A percentile compares a stretch with the other conserved stretches of the same genome.
These are phyloP conservation scores for Phytomonas sp. DNA, from an alignment of 208 protist genomes.

Conservation along the genomic window DNA sequence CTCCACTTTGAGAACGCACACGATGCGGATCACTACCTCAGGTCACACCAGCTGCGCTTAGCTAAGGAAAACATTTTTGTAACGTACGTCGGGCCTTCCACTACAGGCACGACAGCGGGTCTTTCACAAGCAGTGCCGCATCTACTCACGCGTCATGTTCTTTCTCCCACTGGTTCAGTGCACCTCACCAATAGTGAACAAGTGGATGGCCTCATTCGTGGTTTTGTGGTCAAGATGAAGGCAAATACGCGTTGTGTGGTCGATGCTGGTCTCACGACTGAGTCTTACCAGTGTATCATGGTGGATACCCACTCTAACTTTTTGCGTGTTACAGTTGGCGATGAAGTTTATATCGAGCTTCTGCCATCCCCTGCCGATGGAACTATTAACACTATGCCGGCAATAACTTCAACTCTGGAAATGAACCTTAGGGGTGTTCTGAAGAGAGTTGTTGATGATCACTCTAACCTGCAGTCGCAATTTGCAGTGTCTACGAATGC, in stretches of 20 bases:
- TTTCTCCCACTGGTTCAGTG: too few species aligned
- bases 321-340: constrained; percentile 39
- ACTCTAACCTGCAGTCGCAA: too few species aligned
- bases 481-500: too few species aligned
- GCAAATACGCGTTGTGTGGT: constrained; percentile 47
- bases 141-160: constrained; percentile 15
- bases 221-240: constrained; percentile 43
- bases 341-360: constrained; percentile 59
- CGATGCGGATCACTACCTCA: constrained; percentile 43
- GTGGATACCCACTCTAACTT: constrained; percentile 69
- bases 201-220: constrained; percentile 40
- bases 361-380: too few species aligned
- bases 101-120: constrained; percentile 17
- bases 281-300: constrained; percentile 17
- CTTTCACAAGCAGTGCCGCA: constrained; percentile 14
- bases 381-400: too few species aligned
- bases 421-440: too few species aligned
- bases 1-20: constrained; percentile 33
- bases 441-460: too few species aligned
- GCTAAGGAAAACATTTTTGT: constrained; percentile 33
- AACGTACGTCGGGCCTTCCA: constrained; percentile 31
- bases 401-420: too few species aligned
- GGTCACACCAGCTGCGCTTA: constrained; percentile 29
- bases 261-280: constrained; percentile 43
- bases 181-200: too few species aligned